A percentile compares a stretch with the other conserved stretches of the same genome.
These are phyloP conservation scores for Pleodorina starrii DNA, from an alignment of 139 green algal genomes.

Conservation along the genomic window DNA sequence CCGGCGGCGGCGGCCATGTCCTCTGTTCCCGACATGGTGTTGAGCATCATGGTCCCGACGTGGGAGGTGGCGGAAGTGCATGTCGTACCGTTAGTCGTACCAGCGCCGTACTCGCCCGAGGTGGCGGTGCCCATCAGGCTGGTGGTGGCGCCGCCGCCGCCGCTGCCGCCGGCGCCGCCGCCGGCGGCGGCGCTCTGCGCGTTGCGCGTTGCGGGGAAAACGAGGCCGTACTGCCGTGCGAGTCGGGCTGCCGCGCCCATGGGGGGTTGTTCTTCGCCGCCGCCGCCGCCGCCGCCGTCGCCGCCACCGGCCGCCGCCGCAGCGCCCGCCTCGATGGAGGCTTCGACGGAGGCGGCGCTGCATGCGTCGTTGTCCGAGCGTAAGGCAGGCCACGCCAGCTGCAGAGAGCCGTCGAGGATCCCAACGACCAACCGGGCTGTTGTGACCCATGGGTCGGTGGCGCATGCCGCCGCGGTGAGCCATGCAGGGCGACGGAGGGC, in stretches of 20 bases:
- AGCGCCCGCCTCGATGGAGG: background rate
- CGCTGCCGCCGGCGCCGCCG: background rate
- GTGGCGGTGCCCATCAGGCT: background rate
- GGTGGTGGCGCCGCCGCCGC: background rate
- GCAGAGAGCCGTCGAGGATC: slow-evolving; percentile 8
- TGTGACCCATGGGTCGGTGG: background rate
- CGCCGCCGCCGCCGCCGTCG: too few species aligned
- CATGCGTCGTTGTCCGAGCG: background rate
- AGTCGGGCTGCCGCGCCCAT: background rate
- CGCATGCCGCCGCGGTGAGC: too few species aligned
- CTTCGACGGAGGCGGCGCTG: background rate
- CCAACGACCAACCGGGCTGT: slow-evolving; percentile 8
- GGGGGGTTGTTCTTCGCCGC: background rate
- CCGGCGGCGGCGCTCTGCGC: background rate
- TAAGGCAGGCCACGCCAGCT: slow-evolving; percentile 3
- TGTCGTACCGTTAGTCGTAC: background rate
- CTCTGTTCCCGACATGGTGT: background rate
- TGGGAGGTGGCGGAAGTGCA: background rate
- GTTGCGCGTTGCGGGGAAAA: background rate
- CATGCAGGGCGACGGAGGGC: too few species aligned
- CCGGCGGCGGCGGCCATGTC: background rate
- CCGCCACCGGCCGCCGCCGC: background rate
- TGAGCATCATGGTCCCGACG: background rate
- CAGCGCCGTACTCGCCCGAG: background rate
- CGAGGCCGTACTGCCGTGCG: background rate